These are phyloP conservation scores for Bathelium albidoporum DNA, from an alignment of 495 filamentous ascomycete species.

Conservation along the genomic window DNA sequence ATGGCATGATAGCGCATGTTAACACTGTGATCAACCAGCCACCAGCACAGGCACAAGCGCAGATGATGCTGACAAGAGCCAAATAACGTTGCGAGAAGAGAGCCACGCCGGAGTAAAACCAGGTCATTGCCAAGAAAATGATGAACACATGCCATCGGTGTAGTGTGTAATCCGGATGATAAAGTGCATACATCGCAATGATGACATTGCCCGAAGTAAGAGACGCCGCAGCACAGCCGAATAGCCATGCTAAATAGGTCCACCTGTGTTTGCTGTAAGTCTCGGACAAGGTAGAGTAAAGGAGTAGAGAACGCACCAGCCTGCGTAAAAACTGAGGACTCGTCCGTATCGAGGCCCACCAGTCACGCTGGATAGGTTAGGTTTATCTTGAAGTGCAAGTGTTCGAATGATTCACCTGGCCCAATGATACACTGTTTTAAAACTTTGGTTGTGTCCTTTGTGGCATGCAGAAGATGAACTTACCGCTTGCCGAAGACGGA, in stretches of 20 bases:
- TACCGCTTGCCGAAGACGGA: conserved; percentile 58
- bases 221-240: conserved; percentile 28
- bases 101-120: conserved; percentile 52
- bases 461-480: conserved; percentile 12
- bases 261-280: conserved; percentile 9
- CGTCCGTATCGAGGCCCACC: conserved; percentile 29
- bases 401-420: conserved; percentile 28
- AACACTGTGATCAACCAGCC: conserved; percentile 64
- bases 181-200: conserved; percentile 59
- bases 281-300: neutral
- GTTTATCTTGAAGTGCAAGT: neutral
- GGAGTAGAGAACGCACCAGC: conserved; percentile 5
- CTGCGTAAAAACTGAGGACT: conserved; percentile 11
- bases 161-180: conserved; percentile 50
- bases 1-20: conserved; percentile 66
- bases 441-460: neutral
- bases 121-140: conserved; percentile 54
- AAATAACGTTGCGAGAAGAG: conserved; percentile 59
- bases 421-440: conserved; percentile 60
- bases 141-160: conserved; percentile 70
- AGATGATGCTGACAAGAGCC: conserved; percentile 54
- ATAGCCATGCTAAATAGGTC: conserved; percentile 1
- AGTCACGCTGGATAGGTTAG: conserved; percentile 32
- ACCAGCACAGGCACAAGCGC: conserved; percentile 55
- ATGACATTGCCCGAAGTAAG: conserved; percentile 55